Evolutionary conservation across 257 asterid genomes (phyloP), one percentile per base, ranked within the genome.

Genomic region (Nyctanthes arbortristis): DNA sequence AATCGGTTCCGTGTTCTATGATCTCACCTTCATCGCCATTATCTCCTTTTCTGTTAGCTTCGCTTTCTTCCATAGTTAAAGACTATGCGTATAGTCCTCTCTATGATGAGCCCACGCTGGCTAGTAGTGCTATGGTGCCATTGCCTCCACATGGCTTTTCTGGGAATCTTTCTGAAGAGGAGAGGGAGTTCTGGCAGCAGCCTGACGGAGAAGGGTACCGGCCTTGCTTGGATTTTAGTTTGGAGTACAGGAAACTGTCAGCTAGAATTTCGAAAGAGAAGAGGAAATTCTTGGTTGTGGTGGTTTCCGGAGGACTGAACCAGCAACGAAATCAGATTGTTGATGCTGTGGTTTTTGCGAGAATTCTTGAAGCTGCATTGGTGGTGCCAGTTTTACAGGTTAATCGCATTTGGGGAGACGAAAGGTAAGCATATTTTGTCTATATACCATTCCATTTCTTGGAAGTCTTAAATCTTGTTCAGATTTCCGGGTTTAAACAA

Each of bases 321-420:
- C 91, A 85, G 78, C 94, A 87, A 81, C 77, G 94, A 40, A 87
- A 85, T 64, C 89, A 87, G 77, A 87, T 87, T 18, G 87, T 83
- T 47, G 94, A 85, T 77, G 94, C 94, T 0, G 94, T 87, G 67
- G 91, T 87, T 12, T 66, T 87, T 1, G 87, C 91, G 0, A 81
- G 94, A 33, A 81, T 87, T 65, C 94, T 87, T 4, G 94, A 83
- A 62, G 87, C 89, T 65, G 79, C 88, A 0, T 66, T 87, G 65
- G 94, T 87, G 10, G 84, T 87, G 10, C 94, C 94, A 3, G 78
- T 87, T 74, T 70, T 87, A 30, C 84, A 87, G 83, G 89, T 81
- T 2, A 85, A 87, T 71, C 84, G 85, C 52, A 76, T 87, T 65
- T 87, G 94, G 94, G 85, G 76, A 4, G 94, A 87, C 52, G 91